A percentile compares a stretch with the other conserved stretches of the same genome.
phyloP scores from a whole-genome alignment of 73 alveolate species.

The Paramecium sonneborni region DNA sequence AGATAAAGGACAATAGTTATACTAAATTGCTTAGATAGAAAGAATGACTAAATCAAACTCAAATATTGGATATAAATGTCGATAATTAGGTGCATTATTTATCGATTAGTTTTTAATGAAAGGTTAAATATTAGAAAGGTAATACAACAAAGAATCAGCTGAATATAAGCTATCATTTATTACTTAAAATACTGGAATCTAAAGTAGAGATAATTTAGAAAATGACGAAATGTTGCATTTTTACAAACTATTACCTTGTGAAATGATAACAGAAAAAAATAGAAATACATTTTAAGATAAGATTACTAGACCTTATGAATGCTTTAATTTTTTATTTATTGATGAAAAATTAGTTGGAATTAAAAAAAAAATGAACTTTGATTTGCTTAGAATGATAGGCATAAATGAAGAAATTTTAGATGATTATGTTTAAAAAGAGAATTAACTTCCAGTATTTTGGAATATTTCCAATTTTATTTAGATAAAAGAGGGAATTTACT shows the following conservation, averaged over 20 bases:
- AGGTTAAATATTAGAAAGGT: neutral
- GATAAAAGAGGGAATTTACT: neutral
- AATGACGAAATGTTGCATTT: neutral
- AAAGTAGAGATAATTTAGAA: neutral
- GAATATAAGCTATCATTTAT: neutral
- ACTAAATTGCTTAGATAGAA: neutral
- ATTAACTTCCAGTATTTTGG: neutral
- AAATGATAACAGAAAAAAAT: neutral
- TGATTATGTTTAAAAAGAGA: neutral
- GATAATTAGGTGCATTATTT: neutral
- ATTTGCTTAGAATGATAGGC: neutral
- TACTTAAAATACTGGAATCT: neutral
- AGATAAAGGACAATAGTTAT: neutral
- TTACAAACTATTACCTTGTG: neutral
- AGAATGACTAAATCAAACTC: neutral
- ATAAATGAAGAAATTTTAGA: neutral
- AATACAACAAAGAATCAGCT: neutral
- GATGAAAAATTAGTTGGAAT: neutral
- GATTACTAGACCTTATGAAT: neutral
- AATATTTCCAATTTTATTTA: neutral
- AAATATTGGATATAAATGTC: neutral
- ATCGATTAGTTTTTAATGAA: neutral
- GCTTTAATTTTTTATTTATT: neutral
- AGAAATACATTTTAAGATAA: neutral
- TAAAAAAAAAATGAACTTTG: neutral